Base-by-base conservation (phyloP, 345 rosid genomes). In the Arabidopsis arenosa region DNA sequence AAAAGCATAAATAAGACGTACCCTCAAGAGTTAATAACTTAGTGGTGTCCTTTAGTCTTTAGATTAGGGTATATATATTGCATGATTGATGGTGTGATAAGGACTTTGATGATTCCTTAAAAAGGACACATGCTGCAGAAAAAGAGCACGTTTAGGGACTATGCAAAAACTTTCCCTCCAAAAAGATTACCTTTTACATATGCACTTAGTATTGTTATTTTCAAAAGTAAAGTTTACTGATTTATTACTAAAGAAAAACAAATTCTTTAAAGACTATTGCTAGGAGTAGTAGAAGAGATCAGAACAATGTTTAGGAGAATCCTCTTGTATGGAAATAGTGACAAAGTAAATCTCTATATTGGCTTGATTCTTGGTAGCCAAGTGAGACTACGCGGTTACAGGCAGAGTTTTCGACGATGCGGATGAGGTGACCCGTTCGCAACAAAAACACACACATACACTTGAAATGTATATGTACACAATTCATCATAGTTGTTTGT, bases 31-130 rank as follows among this genome's bases (percentile, higher is more conserved):
- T 47, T 35, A 37, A 37, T 37, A 57, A 37, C 33, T 12, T 57
- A 74, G 78, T 66, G 51, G 30, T 57, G 14, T 56, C 60, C 66
- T 28, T 36, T 47, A 48, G 60, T 52, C 66, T 28, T 36, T 47
- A 48, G 60, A 57, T 66, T 57, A 66, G 66, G 72, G 72, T 66
- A 57, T 66, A 56, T 66, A 75, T 53, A 48, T 57, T 47, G 60
- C 52, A 57, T 66, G 78, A 66, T 66, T 75, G 78, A 59, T 75
- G 11, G 60, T 56, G 72, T 48, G 73, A 75, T 75, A 47, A 49
- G 41, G 28, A 75, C 73, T 66, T 66, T 37, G 52, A 37, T 57
- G 67, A 75, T 66, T 75, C 78, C 78, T 75, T 66, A 75, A 75
- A 75, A 49, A 58, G 15, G 52, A 41, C 73, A 74, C 57, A 57